Conservation (phyloP, 371 early-diverging fungal genomes). For the Quaeritorhiza haematococci region DNA sequence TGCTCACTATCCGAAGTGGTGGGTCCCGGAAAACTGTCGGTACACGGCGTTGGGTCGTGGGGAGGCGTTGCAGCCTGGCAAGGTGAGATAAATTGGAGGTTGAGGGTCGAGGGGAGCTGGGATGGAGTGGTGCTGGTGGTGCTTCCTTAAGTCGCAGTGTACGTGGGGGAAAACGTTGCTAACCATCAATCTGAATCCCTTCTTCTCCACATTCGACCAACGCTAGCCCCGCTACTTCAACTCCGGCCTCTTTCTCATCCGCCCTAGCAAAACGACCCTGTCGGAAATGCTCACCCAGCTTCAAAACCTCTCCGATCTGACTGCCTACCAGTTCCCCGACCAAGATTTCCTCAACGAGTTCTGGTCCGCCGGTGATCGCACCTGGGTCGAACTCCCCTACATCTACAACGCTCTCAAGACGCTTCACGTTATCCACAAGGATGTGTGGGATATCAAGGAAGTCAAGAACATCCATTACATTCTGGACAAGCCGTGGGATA, state of each 20-base stretch:
- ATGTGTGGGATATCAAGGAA: conserved; percentile 36
- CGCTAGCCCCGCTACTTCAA: conserved; percentile 44
- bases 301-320: conserved; percentile 20
- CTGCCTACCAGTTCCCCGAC: conserved; percentile 43
- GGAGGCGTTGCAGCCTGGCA: background rate
- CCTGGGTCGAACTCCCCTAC: conserved; percentile 38
- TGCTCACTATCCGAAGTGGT: conserved; percentile 5
- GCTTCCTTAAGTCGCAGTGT: no score
- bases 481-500: background rate
- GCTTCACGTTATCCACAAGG: conserved; percentile 35
- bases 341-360: conserved; percentile 54
- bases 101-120: no score
- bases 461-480: background rate
- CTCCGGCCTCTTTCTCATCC: conserved; percentile 47
- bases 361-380: conserved; percentile 17
- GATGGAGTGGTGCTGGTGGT: background rate
- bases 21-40: conserved; percentile 45
- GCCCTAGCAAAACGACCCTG: conserved; percentile 30
- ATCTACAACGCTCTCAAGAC: conserved; percentile 53
- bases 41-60: conserved; percentile 23
- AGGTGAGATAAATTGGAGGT: no score
- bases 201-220: background rate
- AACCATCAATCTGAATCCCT: background rate
- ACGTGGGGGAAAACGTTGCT: background rate
- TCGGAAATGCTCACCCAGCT: conserved; percentile 22